A percentile compares a stretch with the other conserved stretches of the same genome.
Evolutionary conservation across 768 basidiomycete species (phyloP).

Genomic region (Kwoniella sp.): DNA sequence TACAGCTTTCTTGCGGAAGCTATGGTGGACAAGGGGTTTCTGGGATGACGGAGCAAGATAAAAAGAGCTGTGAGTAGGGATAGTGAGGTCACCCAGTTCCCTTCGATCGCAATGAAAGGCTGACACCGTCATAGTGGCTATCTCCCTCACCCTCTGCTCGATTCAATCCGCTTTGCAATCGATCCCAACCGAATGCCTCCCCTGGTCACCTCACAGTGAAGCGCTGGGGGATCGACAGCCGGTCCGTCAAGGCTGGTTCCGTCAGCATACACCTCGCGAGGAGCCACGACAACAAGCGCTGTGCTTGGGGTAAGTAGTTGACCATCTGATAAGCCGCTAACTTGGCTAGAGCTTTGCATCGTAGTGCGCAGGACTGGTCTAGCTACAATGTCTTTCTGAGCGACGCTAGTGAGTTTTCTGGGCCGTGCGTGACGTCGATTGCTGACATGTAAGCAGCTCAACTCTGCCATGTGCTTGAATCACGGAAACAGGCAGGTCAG

Average conservation of each 20-base stretch:
- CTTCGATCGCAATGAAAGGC: too few relatives aligned
- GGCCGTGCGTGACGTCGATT: not conserved
- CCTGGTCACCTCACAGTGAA: conserved; percentile 27
- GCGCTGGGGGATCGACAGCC: not conserved
- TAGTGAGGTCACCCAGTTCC: too few relatives aligned
- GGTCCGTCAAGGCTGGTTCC: not conserved
- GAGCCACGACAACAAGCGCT: conserved; percentile 5
- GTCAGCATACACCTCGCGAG: not conserved
- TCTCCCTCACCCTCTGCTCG: conserved; percentile 51
- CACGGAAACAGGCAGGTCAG: conserved; percentile 37
- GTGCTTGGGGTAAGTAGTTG: conserved; percentile 29
- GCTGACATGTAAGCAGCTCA: conserved; percentile 32
- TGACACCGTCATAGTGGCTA: conserved; percentile 38
- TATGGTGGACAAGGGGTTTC: not conserved
- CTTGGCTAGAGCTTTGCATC: conserved; percentile 43
- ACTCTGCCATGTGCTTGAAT: conserved; percentile 45
- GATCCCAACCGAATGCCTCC: conserved; percentile 43
- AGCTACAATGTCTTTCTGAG: conserved; percentile 50
- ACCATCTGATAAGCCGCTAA: conserved; percentile 10
- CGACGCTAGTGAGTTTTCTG: conserved; percentile 43
- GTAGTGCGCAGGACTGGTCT: conserved; percentile 55
- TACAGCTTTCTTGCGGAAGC: not conserved
- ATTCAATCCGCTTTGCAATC: conserved; percentile 45
- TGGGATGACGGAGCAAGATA: conserved; percentile 19
- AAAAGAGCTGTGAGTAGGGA: conserved; percentile 21